A percentile compares a stretch with the other conserved stretches of the same genome.
Conservation (phyloP, 73 alveolate species). For the Stentor roeselii region DNA sequence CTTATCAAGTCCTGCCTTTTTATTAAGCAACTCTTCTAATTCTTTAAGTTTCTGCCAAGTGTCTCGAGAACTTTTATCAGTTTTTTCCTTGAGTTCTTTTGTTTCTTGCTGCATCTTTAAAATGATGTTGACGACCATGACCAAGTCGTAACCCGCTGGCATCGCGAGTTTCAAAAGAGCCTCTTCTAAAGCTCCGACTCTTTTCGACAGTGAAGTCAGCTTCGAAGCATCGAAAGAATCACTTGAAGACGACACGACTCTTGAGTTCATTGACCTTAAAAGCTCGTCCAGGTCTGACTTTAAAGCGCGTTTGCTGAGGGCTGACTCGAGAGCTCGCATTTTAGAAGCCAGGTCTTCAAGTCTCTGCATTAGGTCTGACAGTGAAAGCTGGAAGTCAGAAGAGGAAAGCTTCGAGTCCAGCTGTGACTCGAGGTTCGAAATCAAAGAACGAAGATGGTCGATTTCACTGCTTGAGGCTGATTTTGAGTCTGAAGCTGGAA, state of each 20-base stretch:
- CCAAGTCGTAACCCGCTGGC: not conserved
- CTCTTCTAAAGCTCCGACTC: constrained; percentile 7
- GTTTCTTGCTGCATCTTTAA: not conserved
- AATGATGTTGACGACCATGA: not conserved
- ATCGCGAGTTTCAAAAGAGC: not conserved
- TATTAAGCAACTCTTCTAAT: not conserved
- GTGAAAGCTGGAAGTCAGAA: not conserved
- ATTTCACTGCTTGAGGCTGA: not conserved
- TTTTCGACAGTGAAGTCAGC: constrained; percentile 4
- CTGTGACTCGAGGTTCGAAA: not conserved
- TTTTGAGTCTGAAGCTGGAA: too few relatives aligned
- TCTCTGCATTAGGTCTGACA: not conserved
- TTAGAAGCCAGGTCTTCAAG: not conserved
- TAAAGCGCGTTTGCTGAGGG: not conserved
- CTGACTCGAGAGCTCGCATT: not conserved
- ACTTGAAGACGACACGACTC: not conserved
- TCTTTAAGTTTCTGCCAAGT: not conserved
- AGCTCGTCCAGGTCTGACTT: not conserved
- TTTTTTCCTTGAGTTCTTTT: constrained; percentile 6
- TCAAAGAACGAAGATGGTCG: not conserved
- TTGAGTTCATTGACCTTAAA: not conserved
- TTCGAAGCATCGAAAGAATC: constrained; percentile 12
- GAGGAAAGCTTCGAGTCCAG: not conserved
- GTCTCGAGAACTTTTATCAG: not conserved
- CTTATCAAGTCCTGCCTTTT: not conserved